Conservation (phyloP, 2,329 filamentous ascomycete species). For the Colletotrichum cordylinicola region DNA sequence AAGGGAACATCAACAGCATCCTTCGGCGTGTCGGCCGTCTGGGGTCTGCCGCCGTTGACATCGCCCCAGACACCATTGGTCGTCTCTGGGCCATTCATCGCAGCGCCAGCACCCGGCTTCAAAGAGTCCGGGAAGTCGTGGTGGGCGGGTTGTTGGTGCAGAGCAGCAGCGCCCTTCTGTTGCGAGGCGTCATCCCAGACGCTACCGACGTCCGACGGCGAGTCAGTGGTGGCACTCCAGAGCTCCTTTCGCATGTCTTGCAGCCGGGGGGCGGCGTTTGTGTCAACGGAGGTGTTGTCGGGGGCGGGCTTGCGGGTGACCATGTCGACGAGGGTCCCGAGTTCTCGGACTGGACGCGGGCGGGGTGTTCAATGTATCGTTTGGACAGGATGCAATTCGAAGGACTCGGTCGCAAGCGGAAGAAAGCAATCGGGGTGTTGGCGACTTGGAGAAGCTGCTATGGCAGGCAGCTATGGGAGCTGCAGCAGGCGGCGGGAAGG, state of each 20-base stretch:
- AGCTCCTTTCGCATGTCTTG: constrained; percentile 34
- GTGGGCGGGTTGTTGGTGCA: background rate
- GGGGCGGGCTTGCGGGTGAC: constrained; percentile 46
- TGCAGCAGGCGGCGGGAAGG: background rate
- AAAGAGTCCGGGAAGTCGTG: constrained; percentile 35
- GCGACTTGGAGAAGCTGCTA: background rate
- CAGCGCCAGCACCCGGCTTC: constrained; percentile 33
- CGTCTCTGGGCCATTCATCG: constrained; percentile 25
- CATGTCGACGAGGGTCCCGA: constrained; percentile 35
- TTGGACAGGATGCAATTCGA: background rate
- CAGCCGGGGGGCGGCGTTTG: constrained; percentile 27
- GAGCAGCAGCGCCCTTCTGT: constrained; percentile 1
- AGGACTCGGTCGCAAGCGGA: background rate
- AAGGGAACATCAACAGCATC: constrained; percentile 31
- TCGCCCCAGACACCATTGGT: constrained; percentile 38
- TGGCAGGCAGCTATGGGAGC: background rate
- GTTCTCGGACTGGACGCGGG: constrained; percentile 4
- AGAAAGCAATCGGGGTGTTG: background rate
- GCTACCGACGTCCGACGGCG: constrained; percentile 31
- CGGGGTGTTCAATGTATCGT: background rate
- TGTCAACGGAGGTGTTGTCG: constrained; percentile 29
- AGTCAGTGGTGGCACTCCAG: constrained; percentile 34
- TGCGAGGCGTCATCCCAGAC: constrained; percentile 29
- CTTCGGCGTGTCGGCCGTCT: background rate
- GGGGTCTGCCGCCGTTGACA: constrained; percentile 22